Conservation (phyloP, 179 eudicot species). For the Corrigiola litoralis region DNA sequence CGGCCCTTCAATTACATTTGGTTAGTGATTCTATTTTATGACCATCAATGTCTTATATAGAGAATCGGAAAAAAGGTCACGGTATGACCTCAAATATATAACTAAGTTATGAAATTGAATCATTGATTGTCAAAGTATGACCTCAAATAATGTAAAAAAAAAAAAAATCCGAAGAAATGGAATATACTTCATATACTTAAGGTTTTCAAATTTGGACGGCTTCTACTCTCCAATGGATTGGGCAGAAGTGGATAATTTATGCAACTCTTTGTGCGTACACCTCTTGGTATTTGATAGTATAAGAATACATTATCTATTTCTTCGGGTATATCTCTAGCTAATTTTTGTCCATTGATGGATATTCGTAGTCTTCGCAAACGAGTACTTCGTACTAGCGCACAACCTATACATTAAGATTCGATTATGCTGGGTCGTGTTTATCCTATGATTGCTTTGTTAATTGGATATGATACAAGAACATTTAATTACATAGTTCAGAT, state of each 20-base stretch:
- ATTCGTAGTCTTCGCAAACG: background rate
- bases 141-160: no score
- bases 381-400: background rate
- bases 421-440: conserved; percentile 1
- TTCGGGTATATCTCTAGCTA: background rate
- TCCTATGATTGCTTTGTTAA: background rate
- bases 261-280: background rate
- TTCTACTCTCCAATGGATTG: background rate
- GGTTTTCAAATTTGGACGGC: no score
- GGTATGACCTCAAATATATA: no score
- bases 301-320: no score
- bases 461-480: background rate
- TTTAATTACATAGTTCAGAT: background rate
- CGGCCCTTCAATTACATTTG: no score
- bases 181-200: no score
- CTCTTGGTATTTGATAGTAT: background rate
- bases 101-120: no score
- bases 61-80: no score
- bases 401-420: conserved; percentile 3
- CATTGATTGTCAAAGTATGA: no score
- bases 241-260: background rate
- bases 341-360: background rate
- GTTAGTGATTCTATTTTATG: no score
- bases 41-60: no score
- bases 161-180: no score